Percentiles rank a stretch among this genome's conserved stretches.
phyloP scores from a whole-genome alignment of 2,329 filamentous ascomycete species.

The Penicillium frequentans region DNA sequence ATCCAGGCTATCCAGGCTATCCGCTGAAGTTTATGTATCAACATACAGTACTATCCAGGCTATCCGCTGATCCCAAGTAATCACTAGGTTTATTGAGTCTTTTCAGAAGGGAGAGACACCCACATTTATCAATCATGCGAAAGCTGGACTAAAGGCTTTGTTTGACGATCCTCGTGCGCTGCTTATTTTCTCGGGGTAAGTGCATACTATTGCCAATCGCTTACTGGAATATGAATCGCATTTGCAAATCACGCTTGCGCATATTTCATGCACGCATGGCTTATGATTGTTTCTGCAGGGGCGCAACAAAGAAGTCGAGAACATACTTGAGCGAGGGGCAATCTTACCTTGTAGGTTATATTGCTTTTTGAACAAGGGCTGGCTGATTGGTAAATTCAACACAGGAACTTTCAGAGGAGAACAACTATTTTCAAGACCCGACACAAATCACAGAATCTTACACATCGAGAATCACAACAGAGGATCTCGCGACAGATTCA shows the following conservation, averaged over 20 bases:
- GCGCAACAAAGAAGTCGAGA: slow-evolving; percentile 58
- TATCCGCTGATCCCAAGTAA: neutral
- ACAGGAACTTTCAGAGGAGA: slow-evolving; percentile 36
- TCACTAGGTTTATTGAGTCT: slow-evolving; percentile 63
- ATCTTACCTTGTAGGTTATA: slow-evolving; percentile 56
- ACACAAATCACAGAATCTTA: slow-evolving; percentile 13
- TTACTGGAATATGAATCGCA: no score
- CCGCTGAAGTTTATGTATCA: neutral
- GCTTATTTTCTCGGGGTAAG: slow-evolving; percentile 72
- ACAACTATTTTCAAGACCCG: slow-evolving; percentile 31
- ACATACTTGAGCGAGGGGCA: slow-evolving; percentile 60
- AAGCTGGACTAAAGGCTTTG: slow-evolving; percentile 60
- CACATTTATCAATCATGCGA: slow-evolving; percentile 76
- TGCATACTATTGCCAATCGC: slow-evolving; percentile 14
- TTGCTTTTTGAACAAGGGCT: neutral
- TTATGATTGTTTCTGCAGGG: slow-evolving; percentile 44
- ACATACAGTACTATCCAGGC: neutral
- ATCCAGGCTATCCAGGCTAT: no score
- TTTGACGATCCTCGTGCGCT: slow-evolving; percentile 49
- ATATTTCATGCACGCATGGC: slow-evolving; percentile 5
- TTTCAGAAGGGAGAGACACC: slow-evolving; percentile 77
- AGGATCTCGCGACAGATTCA: slow-evolving; percentile 76
- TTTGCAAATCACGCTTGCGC: neutral
- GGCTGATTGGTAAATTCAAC: neutral
- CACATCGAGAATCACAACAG: slow-evolving; percentile 52